These are phyloP conservation scores for Trametes polyzona DNA, from an alignment of 1,284 basidiomycete genomes.

Conservation along the genomic window DNA sequence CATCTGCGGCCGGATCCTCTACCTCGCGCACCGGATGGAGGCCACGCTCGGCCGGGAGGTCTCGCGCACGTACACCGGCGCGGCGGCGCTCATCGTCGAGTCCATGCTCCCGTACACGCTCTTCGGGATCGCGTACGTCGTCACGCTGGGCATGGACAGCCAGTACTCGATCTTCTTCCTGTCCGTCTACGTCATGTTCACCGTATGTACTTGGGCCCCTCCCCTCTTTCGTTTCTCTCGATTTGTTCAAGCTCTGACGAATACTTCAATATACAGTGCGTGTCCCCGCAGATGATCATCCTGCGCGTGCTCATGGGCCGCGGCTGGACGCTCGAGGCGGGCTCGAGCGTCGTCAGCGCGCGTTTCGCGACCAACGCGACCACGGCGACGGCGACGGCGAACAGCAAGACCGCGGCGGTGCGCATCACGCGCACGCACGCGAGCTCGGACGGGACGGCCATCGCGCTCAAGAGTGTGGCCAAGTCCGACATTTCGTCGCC, in stretches of 20 bases:
- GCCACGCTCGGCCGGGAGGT: constrained; percentile 9
- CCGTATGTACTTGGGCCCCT: constrained; percentile 7
- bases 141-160: constrained; percentile 17
- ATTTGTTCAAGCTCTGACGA: not conserved
- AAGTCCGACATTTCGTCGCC: not conserved
- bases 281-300: constrained; percentile 25
- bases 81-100: constrained; percentile 20
- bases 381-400: too few relatives aligned
- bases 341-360: constrained; percentile 5
- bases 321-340: constrained; percentile 16
- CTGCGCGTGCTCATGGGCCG: constrained; percentile 19
- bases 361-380: constrained; percentile 13
- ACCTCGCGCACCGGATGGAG: constrained; percentile 5
- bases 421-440: constrained; percentile 14
- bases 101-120: constrained; percentile 15
- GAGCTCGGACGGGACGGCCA: constrained; percentile 6
- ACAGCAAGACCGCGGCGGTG: constrained; percentile 2
- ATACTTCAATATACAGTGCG: constrained; percentile 5
- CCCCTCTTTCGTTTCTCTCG: not conserved
- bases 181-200: constrained; percentile 24
- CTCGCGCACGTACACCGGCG: constrained; percentile 14
- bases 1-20: constrained; percentile 17
- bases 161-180: constrained; percentile 16
- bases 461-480: constrained; percentile 2
- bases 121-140: constrained; percentile 17